Conservation (phyloP, 495 filamentous ascomycete genomes). For the Haplographium delicatum region DNA sequence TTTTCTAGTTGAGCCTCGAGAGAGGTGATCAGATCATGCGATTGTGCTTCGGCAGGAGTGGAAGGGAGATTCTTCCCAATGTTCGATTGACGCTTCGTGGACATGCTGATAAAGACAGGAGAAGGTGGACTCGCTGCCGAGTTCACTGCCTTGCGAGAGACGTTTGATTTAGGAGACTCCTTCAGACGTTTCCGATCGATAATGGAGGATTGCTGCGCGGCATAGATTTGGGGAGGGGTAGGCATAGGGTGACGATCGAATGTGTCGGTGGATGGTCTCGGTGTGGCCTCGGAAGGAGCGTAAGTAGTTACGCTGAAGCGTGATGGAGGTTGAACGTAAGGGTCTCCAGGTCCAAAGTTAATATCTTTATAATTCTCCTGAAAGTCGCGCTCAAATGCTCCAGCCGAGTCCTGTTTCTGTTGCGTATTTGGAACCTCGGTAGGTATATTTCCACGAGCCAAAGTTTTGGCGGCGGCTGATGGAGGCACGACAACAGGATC, state of each 20-base stretch:
- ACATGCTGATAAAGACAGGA: constrained; percentile 25
- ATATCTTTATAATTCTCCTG: constrained; percentile 22
- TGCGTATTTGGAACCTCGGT: constrained; percentile 6
- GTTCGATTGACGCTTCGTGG: constrained; percentile 23
- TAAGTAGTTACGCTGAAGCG: constrained; percentile 73
- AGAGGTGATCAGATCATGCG: constrained; percentile 56
- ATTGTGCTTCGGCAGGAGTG: constrained; percentile 50
- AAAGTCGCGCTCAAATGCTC: constrained; percentile 28
- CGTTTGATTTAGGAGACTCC: not conserved
- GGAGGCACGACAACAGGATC: constrained; percentile 10
- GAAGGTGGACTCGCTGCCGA: constrained; percentile 16
- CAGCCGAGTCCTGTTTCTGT: constrained; percentile 29
- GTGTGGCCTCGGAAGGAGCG: constrained; percentile 52
- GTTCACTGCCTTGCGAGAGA: constrained; percentile 20
- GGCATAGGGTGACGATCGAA: constrained; percentile 21
- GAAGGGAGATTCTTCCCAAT: constrained; percentile 49
- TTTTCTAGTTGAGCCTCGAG: constrained; percentile 63
- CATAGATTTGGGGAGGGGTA: constrained; percentile 7
- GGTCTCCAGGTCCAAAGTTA: constrained; percentile 5
- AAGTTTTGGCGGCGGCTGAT: constrained; percentile 5
- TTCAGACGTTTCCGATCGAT: constrained; percentile 20
- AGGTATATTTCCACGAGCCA: not conserved
- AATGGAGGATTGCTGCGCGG: constrained; percentile 5
- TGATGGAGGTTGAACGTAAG: constrained; percentile 48
- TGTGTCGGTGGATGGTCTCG: constrained; percentile 44